A percentile compares a stretch with the other conserved stretches of the same genome.
Evolutionary conservation across 139 green algal species (phyloP).

Genomic region (Auxenochlorella pyrenoidosa): DNA sequence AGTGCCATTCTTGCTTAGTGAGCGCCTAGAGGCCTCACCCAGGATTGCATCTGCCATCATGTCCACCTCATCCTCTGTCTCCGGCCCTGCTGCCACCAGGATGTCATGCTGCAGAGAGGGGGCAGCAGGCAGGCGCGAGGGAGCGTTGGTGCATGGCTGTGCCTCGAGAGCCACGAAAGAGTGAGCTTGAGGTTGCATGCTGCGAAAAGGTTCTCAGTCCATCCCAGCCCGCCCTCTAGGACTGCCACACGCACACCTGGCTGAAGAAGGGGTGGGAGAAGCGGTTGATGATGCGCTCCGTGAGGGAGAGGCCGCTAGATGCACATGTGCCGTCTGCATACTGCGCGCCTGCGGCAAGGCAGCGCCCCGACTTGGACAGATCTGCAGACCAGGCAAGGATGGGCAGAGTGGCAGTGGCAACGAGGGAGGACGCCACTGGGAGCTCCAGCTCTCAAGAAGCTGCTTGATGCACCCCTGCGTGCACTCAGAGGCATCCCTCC

Average conservation of each 20-base stretch:
- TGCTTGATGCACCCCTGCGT: no score
- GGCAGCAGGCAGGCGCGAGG: no score
- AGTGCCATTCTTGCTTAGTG: no score
- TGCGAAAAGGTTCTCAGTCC: no score
- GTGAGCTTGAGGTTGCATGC: no score
- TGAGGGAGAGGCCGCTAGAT: constrained; percentile 1
- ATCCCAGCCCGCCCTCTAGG: no score
- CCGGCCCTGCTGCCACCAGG: not conserved
- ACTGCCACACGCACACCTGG: not conserved
- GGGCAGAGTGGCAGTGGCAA: not conserved
- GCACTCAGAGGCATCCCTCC: no score
- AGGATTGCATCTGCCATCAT: not conserved
- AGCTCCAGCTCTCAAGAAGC: no score
- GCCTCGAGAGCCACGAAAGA: no score
- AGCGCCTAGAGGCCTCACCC: not conserved
- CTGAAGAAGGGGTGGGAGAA: constrained; percentile 20
- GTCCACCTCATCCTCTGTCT: constrained; percentile 29
- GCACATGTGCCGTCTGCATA: no score
- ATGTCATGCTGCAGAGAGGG: constrained; percentile 4
- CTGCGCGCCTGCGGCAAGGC: not conserved
- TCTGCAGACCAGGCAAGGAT: not conserved
- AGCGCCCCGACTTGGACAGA: constrained; percentile 20
- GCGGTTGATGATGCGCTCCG: constrained; percentile 25
- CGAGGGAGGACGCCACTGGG: no score
- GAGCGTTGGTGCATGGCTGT: no score